Conservation (phyloP, 345 rosid genomes). For the Linum trigynum region DNA sequence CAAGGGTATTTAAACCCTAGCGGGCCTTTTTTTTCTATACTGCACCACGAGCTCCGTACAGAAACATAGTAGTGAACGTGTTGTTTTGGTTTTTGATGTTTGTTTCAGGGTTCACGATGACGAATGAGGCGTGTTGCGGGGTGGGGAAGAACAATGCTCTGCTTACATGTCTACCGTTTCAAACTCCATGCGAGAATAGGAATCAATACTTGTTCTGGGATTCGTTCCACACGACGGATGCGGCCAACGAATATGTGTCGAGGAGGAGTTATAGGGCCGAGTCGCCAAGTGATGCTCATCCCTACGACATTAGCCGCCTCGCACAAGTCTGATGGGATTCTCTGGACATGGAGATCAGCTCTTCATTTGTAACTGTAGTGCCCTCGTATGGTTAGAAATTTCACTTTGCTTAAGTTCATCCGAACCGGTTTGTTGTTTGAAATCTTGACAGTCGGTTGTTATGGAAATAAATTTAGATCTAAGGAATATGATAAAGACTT, state of each 20-base stretch:
- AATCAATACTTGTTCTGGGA: slow-evolving; percentile 28
- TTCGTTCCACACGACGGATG: slow-evolving; percentile 39
- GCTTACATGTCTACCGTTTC: slow-evolving; percentile 32
- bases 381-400: too few species aligned
- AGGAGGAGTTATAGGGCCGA: slow-evolving; percentile 29
- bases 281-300: slow-evolving; percentile 19
- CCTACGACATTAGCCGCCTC: slow-evolving; percentile 20
- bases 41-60: neutral
- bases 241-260: slow-evolving; percentile 22
- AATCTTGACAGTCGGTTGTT: too few species aligned
- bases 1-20: slow-evolving; percentile 27
- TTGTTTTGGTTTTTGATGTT: neutral
- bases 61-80: neutral
- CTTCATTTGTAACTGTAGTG: too few species aligned
- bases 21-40: neutral
- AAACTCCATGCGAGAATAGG: slow-evolving; percentile 31
- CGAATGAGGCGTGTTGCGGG: slow-evolving; percentile 32
- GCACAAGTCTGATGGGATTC: slow-evolving; percentile 12
- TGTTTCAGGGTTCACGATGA: slow-evolving; percentile 4
- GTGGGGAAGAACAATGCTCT: slow-evolving; percentile 30
- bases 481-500: too few species aligned
- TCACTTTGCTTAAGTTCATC: too few species aligned
- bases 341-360: too few species aligned
- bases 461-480: too few species aligned
- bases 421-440: too few species aligned